These are phyloP conservation scores for Suhomyces prunicola DNA, from an alignment of 805 yeast species.

Conservation along the genomic window DNA sequence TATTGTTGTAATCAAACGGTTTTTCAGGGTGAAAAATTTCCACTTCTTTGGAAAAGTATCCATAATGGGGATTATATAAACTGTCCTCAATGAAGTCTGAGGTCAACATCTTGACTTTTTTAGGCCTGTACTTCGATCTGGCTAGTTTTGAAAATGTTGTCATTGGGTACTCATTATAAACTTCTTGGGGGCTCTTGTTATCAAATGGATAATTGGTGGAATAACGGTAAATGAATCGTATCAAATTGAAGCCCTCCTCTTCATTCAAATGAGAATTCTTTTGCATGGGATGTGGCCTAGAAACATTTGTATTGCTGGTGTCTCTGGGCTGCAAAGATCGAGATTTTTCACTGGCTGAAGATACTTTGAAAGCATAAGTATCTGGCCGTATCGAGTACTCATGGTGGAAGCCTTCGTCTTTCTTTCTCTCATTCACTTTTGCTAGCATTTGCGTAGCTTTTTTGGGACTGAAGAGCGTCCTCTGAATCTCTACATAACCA, in stretches of 20 bases:
- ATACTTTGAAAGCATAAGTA: constrained; percentile 42
- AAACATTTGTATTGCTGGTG: neutral
- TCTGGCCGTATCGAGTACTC: constrained; percentile 46
- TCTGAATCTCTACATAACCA: neutral
- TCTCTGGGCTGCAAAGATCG: constrained; percentile 11
- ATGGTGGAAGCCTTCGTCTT: constrained; percentile 27
- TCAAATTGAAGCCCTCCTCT: constrained; percentile 20
- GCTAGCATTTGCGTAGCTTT: constrained; percentile 14
- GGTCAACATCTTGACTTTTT: constrained; percentile 62
- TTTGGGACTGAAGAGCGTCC: constrained; percentile 9
- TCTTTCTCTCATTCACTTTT: constrained; percentile 2
- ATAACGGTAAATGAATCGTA: constrained; percentile 36
- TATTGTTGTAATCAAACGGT: constrained; percentile 59
- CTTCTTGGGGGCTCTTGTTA: constrained; percentile 35
- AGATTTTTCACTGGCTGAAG: constrained; percentile 18
- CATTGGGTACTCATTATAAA: constrained; percentile 34
- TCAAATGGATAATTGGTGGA: constrained; percentile 43
- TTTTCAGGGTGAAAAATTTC: constrained; percentile 67
- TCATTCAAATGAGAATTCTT: constrained; percentile 7
- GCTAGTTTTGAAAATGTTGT: constrained; percentile 33
- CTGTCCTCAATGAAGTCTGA: constrained; percentile 84
- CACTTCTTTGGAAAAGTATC: constrained; percentile 77
- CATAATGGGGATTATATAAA: constrained; percentile 75
- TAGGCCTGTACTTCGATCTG: constrained; percentile 48
- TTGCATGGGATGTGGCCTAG: constrained; percentile 24